phyloP scores from a whole-genome alignment of 441 rosid species.

The Iberis amara region DNA sequence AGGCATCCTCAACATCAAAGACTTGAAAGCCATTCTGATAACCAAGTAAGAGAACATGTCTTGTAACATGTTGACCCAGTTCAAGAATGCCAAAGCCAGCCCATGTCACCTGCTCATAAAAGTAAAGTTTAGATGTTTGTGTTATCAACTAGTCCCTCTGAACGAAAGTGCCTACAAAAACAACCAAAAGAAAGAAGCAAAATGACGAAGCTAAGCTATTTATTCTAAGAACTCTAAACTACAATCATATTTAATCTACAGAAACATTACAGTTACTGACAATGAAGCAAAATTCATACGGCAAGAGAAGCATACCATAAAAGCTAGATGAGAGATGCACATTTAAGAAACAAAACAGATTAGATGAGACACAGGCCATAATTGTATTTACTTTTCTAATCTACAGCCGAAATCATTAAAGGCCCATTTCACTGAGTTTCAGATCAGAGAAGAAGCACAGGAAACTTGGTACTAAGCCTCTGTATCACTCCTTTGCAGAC shows the following conservation, averaged over 20 bases:
- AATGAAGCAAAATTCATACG: no score
- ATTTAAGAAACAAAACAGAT: neutral
- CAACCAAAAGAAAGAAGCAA: no score
- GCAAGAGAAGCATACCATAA: neutral
- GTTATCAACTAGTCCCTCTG: neutral
- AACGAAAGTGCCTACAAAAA: no score
- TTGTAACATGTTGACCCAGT: constrained; percentile 39
- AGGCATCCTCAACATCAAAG: constrained; percentile 72
- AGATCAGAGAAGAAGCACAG: no score
- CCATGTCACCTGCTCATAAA: constrained; percentile 61
- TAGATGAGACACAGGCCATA: neutral
- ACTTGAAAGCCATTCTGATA: constrained; percentile 74
- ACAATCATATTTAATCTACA: neutral
- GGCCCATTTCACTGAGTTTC: neutral
- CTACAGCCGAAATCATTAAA: constrained; percentile 1
- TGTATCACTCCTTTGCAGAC: no score
- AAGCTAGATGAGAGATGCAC: neutral
- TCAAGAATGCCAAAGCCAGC: constrained; percentile 69
- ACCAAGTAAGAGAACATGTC: constrained; percentile 63
- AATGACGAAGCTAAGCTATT: neutral
- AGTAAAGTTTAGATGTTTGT: constrained; percentile 19
- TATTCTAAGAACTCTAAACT: constrained; percentile 3
- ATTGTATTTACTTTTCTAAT: neutral
- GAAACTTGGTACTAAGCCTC: no score
- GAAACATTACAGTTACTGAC: neutral